These are phyloP conservation scores for Sisymbrium altissimum DNA, from an alignment of 345 rosid species.

Conservation along the genomic window DNA sequence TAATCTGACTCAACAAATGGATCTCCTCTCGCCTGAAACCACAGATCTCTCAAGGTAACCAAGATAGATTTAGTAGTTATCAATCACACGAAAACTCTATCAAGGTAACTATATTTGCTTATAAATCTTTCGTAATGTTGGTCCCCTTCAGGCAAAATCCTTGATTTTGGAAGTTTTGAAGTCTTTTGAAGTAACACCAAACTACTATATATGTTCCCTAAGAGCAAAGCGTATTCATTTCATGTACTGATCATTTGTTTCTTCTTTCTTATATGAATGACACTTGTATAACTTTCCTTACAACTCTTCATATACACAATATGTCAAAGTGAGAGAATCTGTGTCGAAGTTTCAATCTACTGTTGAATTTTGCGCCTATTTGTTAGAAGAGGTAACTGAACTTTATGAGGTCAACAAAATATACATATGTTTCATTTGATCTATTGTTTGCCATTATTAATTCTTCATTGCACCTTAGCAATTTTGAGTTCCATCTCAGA, in stretches of 20 bases:
- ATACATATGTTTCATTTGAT: neutral
- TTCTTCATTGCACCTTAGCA: neutral
- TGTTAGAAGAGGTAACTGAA: neutral
- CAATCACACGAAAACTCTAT: neutral
- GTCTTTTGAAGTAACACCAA: neutral
- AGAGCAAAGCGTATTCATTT: conserved; percentile 19
- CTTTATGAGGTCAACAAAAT: neutral
- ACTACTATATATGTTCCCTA: neutral
- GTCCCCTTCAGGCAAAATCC: conserved; percentile 21
- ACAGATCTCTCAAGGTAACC: conserved; percentile 33
- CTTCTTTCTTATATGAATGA: neutral
- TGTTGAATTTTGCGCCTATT: neutral
- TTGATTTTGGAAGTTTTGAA: conserved; percentile 10
- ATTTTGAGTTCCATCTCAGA: neutral
- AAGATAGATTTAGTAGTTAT: neutral
- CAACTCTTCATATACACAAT: neutral
- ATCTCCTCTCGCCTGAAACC: conserved; percentile 60
- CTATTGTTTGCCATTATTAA: neutral
- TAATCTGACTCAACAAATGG: conserved; percentile 84
- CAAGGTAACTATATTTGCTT: neutral
- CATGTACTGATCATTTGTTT: neutral
- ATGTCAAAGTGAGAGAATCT: neutral
- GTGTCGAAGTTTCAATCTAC: conserved; percentile 6
- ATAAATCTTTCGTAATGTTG: neutral
- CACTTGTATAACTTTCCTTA: neutral